Evolutionary conservation across 2,329 filamentous ascomycete species (phyloP).

Genomic region (Ilyonectria robusta): DNA sequence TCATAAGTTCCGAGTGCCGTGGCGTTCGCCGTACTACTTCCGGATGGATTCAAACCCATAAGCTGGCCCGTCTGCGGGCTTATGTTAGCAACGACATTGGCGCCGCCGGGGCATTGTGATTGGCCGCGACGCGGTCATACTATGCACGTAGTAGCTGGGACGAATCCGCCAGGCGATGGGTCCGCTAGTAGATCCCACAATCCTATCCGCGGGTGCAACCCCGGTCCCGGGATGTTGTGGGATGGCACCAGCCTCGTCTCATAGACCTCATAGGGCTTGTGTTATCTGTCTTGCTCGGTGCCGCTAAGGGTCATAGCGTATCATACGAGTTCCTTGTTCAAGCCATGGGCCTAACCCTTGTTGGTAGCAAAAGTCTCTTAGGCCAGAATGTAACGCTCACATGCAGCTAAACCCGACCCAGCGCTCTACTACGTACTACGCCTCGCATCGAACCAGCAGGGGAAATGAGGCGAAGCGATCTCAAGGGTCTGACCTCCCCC

Average conservation of each 20-base stretch:
- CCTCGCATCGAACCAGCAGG: background rate
- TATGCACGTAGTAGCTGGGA: too few species aligned
- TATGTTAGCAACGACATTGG: background rate
- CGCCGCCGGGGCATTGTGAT: background rate
- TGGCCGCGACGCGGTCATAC: background rate
- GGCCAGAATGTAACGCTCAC: background rate
- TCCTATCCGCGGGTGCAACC: background rate
- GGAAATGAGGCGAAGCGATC: background rate
- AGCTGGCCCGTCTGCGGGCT: background rate
- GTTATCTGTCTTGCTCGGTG: background rate
- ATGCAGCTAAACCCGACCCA: background rate
- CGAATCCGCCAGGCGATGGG: background rate
- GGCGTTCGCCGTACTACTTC: background rate
- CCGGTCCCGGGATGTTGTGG: background rate
- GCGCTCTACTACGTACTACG: background rate
- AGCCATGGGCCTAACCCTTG: background rate
- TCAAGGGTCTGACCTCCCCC: background rate
- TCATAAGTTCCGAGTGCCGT: background rate
- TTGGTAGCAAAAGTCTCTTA: background rate
- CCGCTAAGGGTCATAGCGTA: background rate
- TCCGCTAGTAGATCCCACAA: background rate
- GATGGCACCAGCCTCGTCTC: background rate
- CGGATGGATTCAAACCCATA: background rate
- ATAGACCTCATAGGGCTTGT: slow-evolving; percentile 6
- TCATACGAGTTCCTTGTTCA: background rate